Conservation (phyloP, 805 yeast species). For the Sugiyamaella floridensis region DNA sequence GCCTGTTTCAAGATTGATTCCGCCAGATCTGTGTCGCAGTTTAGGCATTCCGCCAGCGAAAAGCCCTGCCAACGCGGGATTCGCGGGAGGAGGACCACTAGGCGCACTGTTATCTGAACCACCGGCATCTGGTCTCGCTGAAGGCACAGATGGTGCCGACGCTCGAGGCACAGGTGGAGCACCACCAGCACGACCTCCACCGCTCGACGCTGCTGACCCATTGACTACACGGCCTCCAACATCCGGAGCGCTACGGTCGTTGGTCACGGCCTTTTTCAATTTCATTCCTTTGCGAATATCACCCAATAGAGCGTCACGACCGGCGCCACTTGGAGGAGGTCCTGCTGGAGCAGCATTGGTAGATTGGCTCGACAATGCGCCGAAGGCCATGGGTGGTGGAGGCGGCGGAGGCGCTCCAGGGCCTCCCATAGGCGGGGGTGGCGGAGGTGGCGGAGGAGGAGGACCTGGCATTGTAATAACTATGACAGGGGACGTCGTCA, state of each 20-base stretch:
- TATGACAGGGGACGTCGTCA: neutral
- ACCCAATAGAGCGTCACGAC: slow-evolving; percentile 49
- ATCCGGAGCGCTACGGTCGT: slow-evolving; percentile 58
- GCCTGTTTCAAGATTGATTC: slow-evolving; percentile 12
- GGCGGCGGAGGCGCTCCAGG: slow-evolving; percentile 33
- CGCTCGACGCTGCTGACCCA: slow-evolving; percentile 17
- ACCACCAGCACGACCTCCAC: slow-evolving; percentile 16
- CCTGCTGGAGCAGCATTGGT: slow-evolving; percentile 20
- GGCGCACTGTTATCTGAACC: slow-evolving; percentile 28
- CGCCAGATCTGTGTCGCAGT: slow-evolving; percentile 43
- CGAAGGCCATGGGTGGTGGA: slow-evolving; percentile 28
- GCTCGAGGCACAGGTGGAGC: slow-evolving; percentile 23
- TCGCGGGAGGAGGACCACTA: slow-evolving; percentile 26
- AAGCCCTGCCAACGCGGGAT: slow-evolving; percentile 46
- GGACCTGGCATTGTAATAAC: slow-evolving; percentile 35
- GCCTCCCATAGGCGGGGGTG: slow-evolving; percentile 33
- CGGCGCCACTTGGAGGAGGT: slow-evolving; percentile 28
- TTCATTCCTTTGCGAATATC: slow-evolving; percentile 69
- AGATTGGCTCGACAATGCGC: slow-evolving; percentile 21
- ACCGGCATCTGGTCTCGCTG: slow-evolving; percentile 13
- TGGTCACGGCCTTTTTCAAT: slow-evolving; percentile 56
- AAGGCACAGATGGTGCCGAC: slow-evolving; percentile 22
- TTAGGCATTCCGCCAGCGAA: slow-evolving; percentile 80
- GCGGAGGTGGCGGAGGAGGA: slow-evolving; percentile 53
- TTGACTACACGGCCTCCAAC: slow-evolving; percentile 36